These are phyloP conservation scores for Fragaria ananassa DNA, from an alignment of 306 rosid genomes.

Conservation along the genomic window DNA sequence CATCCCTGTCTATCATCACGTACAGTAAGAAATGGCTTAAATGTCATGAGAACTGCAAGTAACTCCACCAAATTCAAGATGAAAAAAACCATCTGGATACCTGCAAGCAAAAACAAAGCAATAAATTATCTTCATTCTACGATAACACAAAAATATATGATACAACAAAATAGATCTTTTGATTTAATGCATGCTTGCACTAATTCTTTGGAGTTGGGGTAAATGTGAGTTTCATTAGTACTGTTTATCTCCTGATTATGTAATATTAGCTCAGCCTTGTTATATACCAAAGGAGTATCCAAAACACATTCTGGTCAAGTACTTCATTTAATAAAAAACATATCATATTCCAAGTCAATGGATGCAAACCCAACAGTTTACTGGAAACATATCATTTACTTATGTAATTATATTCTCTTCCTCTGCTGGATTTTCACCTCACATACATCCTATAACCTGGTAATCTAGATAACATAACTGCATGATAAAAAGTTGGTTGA, in stretches of 20 bases:
- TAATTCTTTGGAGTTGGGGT: background rate
- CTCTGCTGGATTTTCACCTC: background rate
- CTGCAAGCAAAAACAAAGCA: constrained; percentile 21
- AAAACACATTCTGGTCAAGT: background rate
- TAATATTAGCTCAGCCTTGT: background rate
- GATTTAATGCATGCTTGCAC: background rate
- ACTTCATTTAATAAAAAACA: background rate
- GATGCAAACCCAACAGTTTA: background rate
- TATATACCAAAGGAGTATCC: background rate
- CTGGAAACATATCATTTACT: background rate
- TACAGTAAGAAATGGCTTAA: constrained; percentile 38
- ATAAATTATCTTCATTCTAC: background rate
- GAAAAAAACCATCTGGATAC: constrained; percentile 46
- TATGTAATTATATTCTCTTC: background rate
- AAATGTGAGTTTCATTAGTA: background rate
- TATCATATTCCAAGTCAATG: background rate
- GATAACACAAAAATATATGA: background rate
- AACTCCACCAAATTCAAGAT: constrained; percentile 36
- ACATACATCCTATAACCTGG: background rate
- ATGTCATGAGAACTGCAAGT: constrained; percentile 46
- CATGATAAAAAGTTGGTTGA: background rate
- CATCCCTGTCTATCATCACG: background rate
- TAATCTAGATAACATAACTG: background rate
- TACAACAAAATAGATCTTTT: background rate
- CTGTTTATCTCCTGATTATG: background rate